Evolutionary conservation across 2,329 filamentous ascomycete species (phyloP), one percentile per base, ranked within the genome.

Genomic region (Thyridium curvatum): DNA sequence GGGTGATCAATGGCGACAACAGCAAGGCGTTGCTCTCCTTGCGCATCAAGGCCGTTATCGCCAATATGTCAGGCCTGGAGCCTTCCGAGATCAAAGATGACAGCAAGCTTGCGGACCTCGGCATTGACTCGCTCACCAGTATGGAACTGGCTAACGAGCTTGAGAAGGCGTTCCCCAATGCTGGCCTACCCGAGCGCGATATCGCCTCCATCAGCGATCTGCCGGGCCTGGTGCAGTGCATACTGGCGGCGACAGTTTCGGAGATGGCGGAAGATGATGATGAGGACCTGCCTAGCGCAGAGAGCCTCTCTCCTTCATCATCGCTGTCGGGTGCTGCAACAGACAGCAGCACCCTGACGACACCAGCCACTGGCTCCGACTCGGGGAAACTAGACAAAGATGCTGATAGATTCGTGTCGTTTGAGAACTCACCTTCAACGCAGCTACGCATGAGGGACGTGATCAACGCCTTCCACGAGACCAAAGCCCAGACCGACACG

Each of bases 91-190:
- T 71, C 13, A 53, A 56, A 21, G 38, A 48, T 18, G 56, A 62
- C 14, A 49, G 50, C 7, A 44, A 55, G 13, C 53, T 72, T n/a
- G 58, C 54, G 7, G 64, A 70, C 30, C 40, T 71, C 3, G 69
- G 69, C 1, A 69, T 73, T 26, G 69, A 74, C 48, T 74, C 69
- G 0, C 54, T 74, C 1, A 65, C 70, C 60, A 65, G 58, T 1
- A 72, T 71, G 63, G 69, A 74, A 46, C 44, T 73, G 35, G 58
- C 52, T 0, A 54, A 55, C 2, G 69, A 72, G 37, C 44, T 70
- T 3, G 61, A 69, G 34, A 37, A 40, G 2, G 45, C 46, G 0
- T 68, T 72, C n/a, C n/a, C n/a, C n/a, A n/a, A n/a, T 8, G 21
- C 13, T 14, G 15, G 32, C 9, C 9, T 15, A 12, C 16, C 32